These are phyloP conservation scores for Lichtheimia corymbifera DNA, from an alignment of 371 early-diverging fungal genomes.

Conservation along the genomic window DNA sequence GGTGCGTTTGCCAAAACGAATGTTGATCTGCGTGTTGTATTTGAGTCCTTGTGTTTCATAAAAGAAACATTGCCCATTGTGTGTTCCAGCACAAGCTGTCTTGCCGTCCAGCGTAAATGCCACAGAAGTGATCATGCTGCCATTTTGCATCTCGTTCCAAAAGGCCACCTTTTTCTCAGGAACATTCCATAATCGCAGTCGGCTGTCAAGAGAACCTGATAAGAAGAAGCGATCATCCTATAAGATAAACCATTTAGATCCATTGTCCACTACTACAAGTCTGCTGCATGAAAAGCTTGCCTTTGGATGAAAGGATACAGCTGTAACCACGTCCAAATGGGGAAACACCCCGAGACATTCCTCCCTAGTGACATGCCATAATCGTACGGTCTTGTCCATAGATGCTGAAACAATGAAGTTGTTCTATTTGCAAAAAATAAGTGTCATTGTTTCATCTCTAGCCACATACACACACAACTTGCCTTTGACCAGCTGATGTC, in stretches of 20 bases:
- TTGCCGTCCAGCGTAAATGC: slow-evolving; percentile 75
- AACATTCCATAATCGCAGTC: slow-evolving; percentile 82
- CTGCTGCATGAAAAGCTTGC: slow-evolving; percentile 15
- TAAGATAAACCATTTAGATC: background rate
- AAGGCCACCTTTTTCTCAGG: slow-evolving; percentile 72
- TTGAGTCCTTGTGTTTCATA: slow-evolving; percentile 76
- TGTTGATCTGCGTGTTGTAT: slow-evolving; percentile 77
- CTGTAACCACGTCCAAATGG: slow-evolving; percentile 78
- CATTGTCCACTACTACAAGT: background rate
- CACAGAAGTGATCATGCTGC: slow-evolving; percentile 75
- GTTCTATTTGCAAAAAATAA: slow-evolving; percentile 30
- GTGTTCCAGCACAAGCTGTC: slow-evolving; percentile 74
- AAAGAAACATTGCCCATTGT: slow-evolving; percentile 77
- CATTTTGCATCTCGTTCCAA: slow-evolving; percentile 74
- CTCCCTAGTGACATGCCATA: slow-evolving; percentile 81
- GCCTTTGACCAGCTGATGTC: slow-evolving; percentile 83
- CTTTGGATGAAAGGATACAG: slow-evolving; percentile 82
- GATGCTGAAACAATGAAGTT: slow-evolving; percentile 80
- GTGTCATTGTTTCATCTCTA: background rate
- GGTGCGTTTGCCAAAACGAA: slow-evolving; percentile 37
- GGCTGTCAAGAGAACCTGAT: slow-evolving; percentile 79
- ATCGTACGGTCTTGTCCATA: slow-evolving; percentile 78
- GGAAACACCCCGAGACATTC: slow-evolving; percentile 79
- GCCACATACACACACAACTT: background rate
- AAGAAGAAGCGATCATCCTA: slow-evolving; percentile 79